Evolutionary conservation across 176 grass and related monocot species (phyloP), one percentile per base, ranked within the genome.

Genomic region (sorghum (Sorghum bicolor)): DNA sequence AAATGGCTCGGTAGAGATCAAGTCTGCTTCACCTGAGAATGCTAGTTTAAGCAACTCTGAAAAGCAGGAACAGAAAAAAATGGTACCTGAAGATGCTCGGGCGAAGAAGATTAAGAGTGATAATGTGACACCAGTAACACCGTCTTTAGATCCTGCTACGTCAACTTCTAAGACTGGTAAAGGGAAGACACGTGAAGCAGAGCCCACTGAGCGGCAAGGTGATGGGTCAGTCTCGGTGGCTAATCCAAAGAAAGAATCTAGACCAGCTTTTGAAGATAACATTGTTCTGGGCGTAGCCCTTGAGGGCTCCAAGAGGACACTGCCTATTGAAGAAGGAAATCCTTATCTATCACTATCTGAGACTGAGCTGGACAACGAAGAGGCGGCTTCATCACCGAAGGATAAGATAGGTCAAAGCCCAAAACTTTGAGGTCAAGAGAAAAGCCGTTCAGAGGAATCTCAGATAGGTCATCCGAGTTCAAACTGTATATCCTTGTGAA

Each of bases 261-360:
- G 96, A 48, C 87, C 89, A 55, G 86, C 74, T 62, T 99, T 94
- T 81, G 93, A 94, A 84, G 93, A 94, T 68, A 99, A 99, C 79
- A 96, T 99, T 85, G 91, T 99, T 45, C 83, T 99, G 58, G 96
- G 96, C 29, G 81, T 99, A n/a, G 96, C 96, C 70, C 91, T 99
- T 34, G 93, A 92, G 25, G 96, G 96, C n/a, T 99, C 96, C 10
- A 99, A 94, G 83, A 79, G 93, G 58, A 99, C 96, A 19, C 84
- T 99, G 22, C 93, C 96, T 53, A 96, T 99, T 11, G 93, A 96
- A 67, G 96, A 94, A 82, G 89, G 89, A 16, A 83, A 87, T 43
- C 75, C 92, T 66, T 53, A 90, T 66, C 80, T 91, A 57, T 89
- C 85, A 22, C 87, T 92, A 26, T 68, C 85, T 84, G 94, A 96